A percentile compares a stretch with the other conserved stretches of the same genome.
Conservation (phyloP, 73 alveolate genomes). For the Tetrahymena elliotti region DNA sequence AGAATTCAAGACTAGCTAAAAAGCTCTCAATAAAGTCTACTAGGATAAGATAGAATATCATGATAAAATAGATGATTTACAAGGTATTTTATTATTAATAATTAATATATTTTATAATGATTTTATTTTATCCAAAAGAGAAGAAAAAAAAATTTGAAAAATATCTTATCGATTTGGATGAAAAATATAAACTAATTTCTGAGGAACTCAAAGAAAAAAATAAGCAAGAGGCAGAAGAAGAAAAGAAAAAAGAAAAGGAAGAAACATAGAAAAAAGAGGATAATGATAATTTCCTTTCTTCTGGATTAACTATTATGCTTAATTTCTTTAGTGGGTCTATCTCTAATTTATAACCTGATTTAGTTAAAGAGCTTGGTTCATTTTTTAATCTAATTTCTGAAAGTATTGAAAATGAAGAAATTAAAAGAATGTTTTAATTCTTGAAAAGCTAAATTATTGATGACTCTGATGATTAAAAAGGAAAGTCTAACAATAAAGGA, state of each 20-base stretch:
- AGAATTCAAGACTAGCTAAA: not conserved
- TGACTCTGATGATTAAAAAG: not conserved
- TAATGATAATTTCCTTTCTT: not conserved
- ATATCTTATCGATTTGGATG: not conserved
- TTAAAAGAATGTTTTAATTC: not conserved
- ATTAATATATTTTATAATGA: not conserved
- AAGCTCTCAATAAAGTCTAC: not conserved
- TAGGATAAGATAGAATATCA: not conserved
- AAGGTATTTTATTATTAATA: not conserved
- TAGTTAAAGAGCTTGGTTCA: not conserved
- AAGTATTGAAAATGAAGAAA: not conserved
- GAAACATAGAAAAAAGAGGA: not conserved
- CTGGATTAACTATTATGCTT: not conserved
- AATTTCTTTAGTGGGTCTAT: not conserved
- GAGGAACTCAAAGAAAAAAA: not conserved
- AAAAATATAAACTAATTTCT: not conserved
- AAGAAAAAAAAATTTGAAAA: not conserved
- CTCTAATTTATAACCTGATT: not conserved
- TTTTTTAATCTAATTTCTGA: not conserved
- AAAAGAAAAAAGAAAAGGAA: not conserved
- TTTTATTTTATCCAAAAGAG: not conserved
- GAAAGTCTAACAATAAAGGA: not conserved
- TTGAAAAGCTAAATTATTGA: not conserved
- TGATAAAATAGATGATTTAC: not conserved
- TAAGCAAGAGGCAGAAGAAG: not conserved